These are phyloP conservation scores for Berkeleyomyces basicola DNA, from an alignment of 2,329 filamentous ascomycete species.

Conservation along the genomic window DNA sequence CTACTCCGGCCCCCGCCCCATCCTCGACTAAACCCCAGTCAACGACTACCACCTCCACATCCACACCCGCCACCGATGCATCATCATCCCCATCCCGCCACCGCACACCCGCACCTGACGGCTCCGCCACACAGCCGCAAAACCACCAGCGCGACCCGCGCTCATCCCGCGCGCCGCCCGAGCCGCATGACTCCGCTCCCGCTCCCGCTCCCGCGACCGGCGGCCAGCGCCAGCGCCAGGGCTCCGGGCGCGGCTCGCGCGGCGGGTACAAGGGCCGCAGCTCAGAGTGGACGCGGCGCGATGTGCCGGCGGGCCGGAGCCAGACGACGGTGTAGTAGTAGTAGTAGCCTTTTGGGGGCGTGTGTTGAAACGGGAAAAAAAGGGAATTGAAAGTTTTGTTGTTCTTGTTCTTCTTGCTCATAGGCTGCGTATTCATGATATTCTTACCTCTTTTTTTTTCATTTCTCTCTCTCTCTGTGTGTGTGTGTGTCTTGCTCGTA, in stretches of 20 bases:
- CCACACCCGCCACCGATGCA: too few species aligned
- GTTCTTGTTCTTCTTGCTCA: neutral
- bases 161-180: neutral
- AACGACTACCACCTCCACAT: too few species aligned
- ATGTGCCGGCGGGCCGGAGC: neutral
- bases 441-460: neutral
- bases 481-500: neutral
- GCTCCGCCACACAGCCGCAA: neutral
- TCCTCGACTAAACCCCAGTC: neutral
- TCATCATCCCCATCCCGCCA: neutral
- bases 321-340: slow-evolving; percentile 1
- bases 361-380: neutral
- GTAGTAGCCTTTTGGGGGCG: neutral
- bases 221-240: neutral
- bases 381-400: neutral
- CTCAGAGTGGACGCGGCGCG: slow-evolving; percentile 10
- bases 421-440: neutral
- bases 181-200: neutral
- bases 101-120: too few species aligned
- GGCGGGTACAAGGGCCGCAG: slow-evolving; percentile 9
- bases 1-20: neutral
- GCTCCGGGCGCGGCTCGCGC: neutral
- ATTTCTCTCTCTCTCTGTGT: neutral
- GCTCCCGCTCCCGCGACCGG: too few species aligned
- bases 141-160: neutral